A percentile compares a stretch with the other conserved stretches of the same genome.
Conservation (phyloP, 208 protist genomes). For the Acanthamoeba divionensis region DNA sequence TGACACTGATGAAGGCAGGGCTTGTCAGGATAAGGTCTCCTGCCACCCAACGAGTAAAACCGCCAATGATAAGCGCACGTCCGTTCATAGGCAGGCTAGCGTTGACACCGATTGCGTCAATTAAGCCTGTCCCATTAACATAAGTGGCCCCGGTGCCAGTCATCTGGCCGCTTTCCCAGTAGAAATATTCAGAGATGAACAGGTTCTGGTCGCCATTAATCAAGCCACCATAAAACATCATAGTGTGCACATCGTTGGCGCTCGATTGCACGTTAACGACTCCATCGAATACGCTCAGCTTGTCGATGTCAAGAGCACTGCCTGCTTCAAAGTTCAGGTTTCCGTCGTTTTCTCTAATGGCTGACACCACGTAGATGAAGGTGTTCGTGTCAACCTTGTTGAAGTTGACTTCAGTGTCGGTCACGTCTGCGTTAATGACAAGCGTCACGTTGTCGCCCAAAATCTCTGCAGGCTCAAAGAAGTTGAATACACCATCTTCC, state of each 20-base stretch:
- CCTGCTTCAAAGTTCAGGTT: constrained; percentile 16
- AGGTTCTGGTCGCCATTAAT: constrained; percentile 21
- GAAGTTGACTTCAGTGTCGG: constrained; percentile 36
- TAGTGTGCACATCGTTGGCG: constrained; percentile 8
- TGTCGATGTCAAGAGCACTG: constrained; percentile 12
- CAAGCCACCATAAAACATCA: constrained; percentile 1
- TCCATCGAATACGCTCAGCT: background rate
- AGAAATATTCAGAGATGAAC: constrained; percentile 35
- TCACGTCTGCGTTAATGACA: background rate
- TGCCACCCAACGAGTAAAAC: background rate
- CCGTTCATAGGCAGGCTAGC: too few species aligned
- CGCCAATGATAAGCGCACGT: constrained; percentile 6
- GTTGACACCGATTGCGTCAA: background rate
- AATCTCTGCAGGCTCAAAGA: constrained; percentile 23
- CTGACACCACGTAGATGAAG: background rate
- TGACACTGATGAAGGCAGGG: background rate
- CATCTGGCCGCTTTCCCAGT: constrained; percentile 32
- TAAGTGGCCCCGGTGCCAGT: constrained; percentile 16
- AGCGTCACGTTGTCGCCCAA: constrained; percentile 16
- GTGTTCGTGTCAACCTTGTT: background rate
- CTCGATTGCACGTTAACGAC: background rate
- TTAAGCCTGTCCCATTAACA: background rate
- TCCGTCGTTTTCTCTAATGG: background rate
- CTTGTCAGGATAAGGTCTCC: constrained; percentile 34
- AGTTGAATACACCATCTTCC: constrained; percentile 45